These are phyloP conservation scores for Cocos nucifera DNA, from an alignment of 176 grass and related monocot genomes.

Conservation along the genomic window DNA sequence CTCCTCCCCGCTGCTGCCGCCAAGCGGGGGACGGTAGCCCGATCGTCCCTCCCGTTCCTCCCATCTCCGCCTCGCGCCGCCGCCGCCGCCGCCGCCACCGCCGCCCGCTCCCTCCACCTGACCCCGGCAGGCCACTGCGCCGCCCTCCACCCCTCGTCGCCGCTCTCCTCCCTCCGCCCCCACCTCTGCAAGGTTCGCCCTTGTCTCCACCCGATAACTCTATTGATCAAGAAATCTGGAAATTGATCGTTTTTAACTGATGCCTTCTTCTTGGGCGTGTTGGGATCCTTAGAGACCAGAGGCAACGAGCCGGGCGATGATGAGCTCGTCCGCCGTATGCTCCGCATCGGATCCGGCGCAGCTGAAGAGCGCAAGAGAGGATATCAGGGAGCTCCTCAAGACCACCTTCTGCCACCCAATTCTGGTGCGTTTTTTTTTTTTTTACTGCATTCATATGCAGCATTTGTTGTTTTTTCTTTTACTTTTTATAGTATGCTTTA, in stretches of 20 bases:
- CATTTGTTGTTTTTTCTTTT: background rate
- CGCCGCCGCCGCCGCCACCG: no score
- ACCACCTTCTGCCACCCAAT: conserved; percentile 65
- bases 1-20: conserved; percentile 9
- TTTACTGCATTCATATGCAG: background rate
- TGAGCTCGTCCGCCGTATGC: conserved; percentile 15
- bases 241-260: background rate
- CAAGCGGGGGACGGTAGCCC: background rate
- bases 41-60: conserved; percentile 10
- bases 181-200: conserved; percentile 28
- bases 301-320: conserved; percentile 14
- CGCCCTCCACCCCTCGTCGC: conserved; percentile 16
- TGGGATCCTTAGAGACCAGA: conserved; percentile 11
- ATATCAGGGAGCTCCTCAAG: conserved; percentile 64
- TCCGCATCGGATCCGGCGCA: conserved; percentile 23
- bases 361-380: conserved; percentile 47
- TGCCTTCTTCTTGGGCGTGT: background rate
- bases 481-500: background rate
- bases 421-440: conserved; percentile 34
- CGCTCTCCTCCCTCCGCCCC: conserved; percentile 5
- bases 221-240: no score
- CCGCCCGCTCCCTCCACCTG: no score
- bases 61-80: background rate
- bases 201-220: background rate
- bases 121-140: background rate